Percentiles rank a stretch among this genome's conserved stretches.
Evolutionary conservation across 495 filamentous ascomycete species (phyloP).

Genomic region (Penicillium cinerascens): DNA sequence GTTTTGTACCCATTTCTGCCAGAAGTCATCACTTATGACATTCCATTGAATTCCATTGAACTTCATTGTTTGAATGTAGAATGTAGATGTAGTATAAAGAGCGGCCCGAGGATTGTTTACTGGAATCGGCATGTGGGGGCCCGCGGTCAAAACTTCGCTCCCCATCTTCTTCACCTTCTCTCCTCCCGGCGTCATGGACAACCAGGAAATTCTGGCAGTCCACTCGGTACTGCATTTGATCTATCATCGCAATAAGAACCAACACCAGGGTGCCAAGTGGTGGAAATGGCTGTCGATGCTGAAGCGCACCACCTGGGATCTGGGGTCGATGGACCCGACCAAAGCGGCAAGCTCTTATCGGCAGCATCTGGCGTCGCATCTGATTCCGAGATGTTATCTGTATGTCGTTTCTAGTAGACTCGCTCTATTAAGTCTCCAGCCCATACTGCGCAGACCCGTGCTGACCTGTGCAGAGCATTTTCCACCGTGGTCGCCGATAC

Average conservation of each 20-base stretch:
- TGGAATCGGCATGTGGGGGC: not conserved
- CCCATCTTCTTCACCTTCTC: not conserved
- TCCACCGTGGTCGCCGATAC: constrained; percentile 65
- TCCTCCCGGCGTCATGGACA: constrained; percentile 23
- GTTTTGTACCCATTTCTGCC: not conserved
- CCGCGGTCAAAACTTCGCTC: not conserved
- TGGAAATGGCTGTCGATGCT: constrained; percentile 67
- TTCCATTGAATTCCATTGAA: not conserved
- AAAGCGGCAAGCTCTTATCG: constrained; percentile 4
- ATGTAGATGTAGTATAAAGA: not conserved
- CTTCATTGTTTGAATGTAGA: not conserved
- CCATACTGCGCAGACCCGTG: not conserved
- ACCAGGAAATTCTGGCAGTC: constrained; percentile 27
- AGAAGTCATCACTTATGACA: not conserved
- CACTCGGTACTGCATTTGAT: constrained; percentile 55
- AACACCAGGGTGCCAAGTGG: constrained; percentile 70
- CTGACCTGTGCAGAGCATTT: constrained; percentile 52
- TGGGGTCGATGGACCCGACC: constrained; percentile 37
- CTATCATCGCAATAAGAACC: constrained; percentile 78
- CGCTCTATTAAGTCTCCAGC: not conserved
- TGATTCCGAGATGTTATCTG: constrained; percentile 46
- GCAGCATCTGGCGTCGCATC: constrained; percentile 27
- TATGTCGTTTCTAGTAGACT: constrained; percentile 24
- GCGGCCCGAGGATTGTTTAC: not conserved
- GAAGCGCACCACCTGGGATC: constrained; percentile 55